Evolutionary conservation across 164 flowering plant species (phyloP), one percentile per base, ranked within the genome.

Genomic region (Macadamia integrifolia): DNA sequence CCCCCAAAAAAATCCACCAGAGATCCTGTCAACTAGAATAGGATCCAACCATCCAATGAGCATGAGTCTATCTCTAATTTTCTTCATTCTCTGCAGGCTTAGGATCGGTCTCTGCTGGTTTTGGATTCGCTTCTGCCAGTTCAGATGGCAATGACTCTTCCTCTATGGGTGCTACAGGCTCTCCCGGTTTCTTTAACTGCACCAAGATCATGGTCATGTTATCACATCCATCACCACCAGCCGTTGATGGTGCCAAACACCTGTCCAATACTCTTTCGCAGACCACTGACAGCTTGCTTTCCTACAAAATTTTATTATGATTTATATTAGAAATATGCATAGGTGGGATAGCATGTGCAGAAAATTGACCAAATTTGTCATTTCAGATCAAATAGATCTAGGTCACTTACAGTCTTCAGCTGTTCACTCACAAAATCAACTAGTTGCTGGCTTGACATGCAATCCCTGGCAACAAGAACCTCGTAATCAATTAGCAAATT

Each of bases 141-240:
- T 77, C 71, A 14, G 83, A 72, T 23, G 73, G 40, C 3, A 84
- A 78, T 42, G 83, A 67, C 65, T 75, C 77, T 64, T 83, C 79
- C 23, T 80, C 81, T 32, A 64, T 46, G 9, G 80, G 44, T 29
- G 77, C 9, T 63, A 18, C 31, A 6, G 80, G 49, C 13, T 58
- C 74, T 56, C 71, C 58, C 29, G 86, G 80, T 77, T 90, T 95
- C 84, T 88, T 90, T 74, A 95, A 89, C 83, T 89, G 93, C 61
- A 95, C 98, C 74, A 95, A 66, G 72, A 95, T 87, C 96, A 95
- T 95, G 49, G 99, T 95, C 98, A 95, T 95, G 81, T 95, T 95
- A 77, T 95, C 99, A 15, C 99, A 95, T 62, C 99, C 99, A 71
- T 91, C 98, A 2, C 98, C 98, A 46, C 86, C 84, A 9, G 87